phyloP scores from a whole-genome alignment of 2,329 filamentous ascomycete species.

The Claviceps sp. region DNA sequence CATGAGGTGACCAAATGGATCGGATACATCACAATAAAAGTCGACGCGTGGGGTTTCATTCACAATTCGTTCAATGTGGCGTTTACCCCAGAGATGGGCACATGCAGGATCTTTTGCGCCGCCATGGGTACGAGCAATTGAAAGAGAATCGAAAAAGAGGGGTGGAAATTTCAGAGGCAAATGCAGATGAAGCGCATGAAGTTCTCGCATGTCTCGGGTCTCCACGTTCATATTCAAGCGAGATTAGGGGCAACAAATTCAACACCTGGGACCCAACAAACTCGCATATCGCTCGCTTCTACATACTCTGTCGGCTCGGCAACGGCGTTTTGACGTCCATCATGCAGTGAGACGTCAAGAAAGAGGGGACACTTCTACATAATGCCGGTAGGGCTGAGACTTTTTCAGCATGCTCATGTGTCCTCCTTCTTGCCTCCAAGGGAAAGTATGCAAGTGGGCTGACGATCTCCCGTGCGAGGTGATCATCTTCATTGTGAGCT shows the following conservation, averaged over 20 bases:
- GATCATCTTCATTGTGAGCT: conserved; percentile 3
- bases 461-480: conserved; percentile 7
- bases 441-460: background rate
- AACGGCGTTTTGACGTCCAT: conserved; percentile 4
- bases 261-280: too few species aligned
- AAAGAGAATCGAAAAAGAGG: background rate
- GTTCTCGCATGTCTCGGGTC: background rate
- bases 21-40: background rate
- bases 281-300: background rate
- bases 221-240: background rate
- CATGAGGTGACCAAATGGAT: background rate
- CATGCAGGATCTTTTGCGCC: background rate
- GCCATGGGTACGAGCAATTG: background rate
- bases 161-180: background rate
- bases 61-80: background rate
- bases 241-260: background rate
- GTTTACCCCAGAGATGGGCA: background rate
- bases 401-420: background rate
- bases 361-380: conserved; percentile 6
- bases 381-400: conserved; percentile 8
- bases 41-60: background rate
- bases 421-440: background rate
- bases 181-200: background rate
- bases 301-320: conserved; percentile 1
- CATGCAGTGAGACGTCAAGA: conserved; percentile 7